Evolutionary conservation across 2,329 filamentous ascomycete genomes (phyloP).

Genomic region (Dactylellina sp.): DNA sequence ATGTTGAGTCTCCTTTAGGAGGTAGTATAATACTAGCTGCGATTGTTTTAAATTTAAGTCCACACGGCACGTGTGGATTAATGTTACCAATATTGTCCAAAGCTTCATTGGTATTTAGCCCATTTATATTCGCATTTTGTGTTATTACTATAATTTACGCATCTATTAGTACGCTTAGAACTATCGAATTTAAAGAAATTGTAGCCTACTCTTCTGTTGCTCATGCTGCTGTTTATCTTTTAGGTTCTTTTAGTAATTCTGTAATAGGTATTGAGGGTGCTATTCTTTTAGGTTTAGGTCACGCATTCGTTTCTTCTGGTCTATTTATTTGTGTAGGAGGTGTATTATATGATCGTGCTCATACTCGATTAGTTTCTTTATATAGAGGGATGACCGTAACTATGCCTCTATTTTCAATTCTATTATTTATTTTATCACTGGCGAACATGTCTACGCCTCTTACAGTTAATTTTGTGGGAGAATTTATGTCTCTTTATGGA

Average conservation of each 20-base stretch:
- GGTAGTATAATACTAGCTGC: conserved; percentile 60
- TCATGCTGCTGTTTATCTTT: conserved; percentile 61
- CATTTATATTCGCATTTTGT: conserved; percentile 60
- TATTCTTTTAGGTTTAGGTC: conserved; percentile 61
- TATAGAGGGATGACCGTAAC: conserved; percentile 61
- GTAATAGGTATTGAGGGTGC: conserved; percentile 61
- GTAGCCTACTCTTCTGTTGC: conserved; percentile 61
- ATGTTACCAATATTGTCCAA: conserved; percentile 61
- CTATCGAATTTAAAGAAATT: conserved; percentile 61
- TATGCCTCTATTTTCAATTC: conserved; percentile 62
- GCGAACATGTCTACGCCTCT: conserved; percentile 61
- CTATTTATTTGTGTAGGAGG: conserved; percentile 62
- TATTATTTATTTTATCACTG: conserved; percentile 61
- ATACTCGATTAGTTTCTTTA: conserved; percentile 61
- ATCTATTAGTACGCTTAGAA: conserved; percentile 60
- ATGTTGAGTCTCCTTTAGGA: conserved; percentile 60
- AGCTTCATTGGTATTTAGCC: conserved; percentile 57
- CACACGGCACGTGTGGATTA: conserved; percentile 61
- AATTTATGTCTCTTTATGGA: conserved; percentile 62
- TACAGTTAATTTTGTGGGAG: conserved; percentile 62
- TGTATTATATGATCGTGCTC: conserved; percentile 61
- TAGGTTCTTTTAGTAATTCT: conserved; percentile 61
- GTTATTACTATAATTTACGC: conserved; percentile 60
- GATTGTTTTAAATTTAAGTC: conserved; percentile 61
- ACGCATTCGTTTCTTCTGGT: conserved; percentile 61